phyloP scores from a whole-genome alignment of 78 protist genomes.

The Speleostelium caveatum region DNA sequence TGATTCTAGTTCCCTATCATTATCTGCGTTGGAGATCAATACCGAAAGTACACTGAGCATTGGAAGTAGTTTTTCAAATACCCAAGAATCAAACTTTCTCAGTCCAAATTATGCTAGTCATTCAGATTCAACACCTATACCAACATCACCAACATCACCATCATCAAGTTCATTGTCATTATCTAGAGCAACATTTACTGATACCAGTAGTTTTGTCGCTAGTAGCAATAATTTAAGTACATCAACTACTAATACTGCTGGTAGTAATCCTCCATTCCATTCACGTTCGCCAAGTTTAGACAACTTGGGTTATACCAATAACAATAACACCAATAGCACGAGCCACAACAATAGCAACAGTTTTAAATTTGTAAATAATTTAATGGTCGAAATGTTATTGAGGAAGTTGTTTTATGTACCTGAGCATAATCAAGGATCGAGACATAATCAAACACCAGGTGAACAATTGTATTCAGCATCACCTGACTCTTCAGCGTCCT shows the following conservation, averaged over 20 bases:
- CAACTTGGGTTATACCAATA: not conserved
- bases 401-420: conserved; percentile 1
- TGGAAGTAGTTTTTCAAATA: too few species aligned
- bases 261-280: not conserved
- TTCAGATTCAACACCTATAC: too few species aligned
- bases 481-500: conserved; percentile 3
- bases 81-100: too few species aligned
- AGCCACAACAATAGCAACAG: not conserved
- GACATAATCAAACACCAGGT: conserved; percentile 22
- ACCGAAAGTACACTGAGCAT: too few species aligned
- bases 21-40: too few species aligned
- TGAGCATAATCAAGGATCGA: not conserved
- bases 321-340: not conserved
- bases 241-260: not conserved
- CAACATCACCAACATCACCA: not conserved
- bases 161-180: not conserved
- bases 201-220: not conserved
- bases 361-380: conserved; percentile 38
- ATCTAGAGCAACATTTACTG: not conserved
- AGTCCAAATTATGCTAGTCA: too few species aligned
- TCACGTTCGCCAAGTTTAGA: conserved; percentile 38
- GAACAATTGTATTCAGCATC: too few species aligned
- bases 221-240: conserved; percentile 3
- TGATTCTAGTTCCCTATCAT: too few species aligned
- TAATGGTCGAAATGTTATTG: conserved; percentile 34